Percentiles rank a stretch among this genome's conserved stretches.
Evolutionary conservation across 2,329 filamentous ascomycete genomes (phyloP).

Genomic region (Gaeumannomyces sp.): DNA sequence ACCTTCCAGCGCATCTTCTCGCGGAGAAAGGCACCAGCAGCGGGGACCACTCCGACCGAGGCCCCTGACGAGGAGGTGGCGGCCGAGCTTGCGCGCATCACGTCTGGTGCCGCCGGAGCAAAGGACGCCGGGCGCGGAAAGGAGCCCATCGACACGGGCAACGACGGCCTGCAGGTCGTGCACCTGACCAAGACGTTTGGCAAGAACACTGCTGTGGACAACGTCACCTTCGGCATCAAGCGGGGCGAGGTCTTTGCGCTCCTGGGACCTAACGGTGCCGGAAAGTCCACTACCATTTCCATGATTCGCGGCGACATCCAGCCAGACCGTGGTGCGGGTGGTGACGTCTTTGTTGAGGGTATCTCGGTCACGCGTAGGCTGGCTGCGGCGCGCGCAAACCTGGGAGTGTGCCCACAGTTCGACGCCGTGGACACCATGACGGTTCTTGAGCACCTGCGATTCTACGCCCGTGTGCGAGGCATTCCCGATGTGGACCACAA

Average conservation of each 20-base stretch:
- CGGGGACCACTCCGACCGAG: constrained; percentile 12
- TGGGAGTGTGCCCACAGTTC: constrained; percentile 89
- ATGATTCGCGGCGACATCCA: constrained; percentile 83
- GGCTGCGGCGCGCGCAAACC: constrained; percentile 63
- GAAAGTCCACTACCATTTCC: constrained; percentile 85
- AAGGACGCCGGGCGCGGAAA: not conserved
- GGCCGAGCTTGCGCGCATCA: constrained; percentile 53
- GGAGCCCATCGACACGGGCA: not conserved
- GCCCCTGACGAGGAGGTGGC: constrained; percentile 52
- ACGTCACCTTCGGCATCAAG: constrained; percentile 76
- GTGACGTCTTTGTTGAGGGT: constrained; percentile 75
- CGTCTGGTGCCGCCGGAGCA: constrained; percentile 17
- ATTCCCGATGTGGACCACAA: constrained; percentile 71
- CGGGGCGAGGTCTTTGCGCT: constrained; percentile 82
- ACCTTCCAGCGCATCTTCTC: constrained; percentile 39
- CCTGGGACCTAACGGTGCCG: constrained; percentile 84
- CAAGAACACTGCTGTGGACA: constrained; percentile 73
- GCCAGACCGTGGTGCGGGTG: constrained; percentile 50
- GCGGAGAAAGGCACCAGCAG: constrained; percentile 16
- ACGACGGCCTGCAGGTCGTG: constrained; percentile 68
- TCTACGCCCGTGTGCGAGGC: constrained; percentile 81
- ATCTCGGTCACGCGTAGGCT: constrained; percentile 68
- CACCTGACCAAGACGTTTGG: constrained; percentile 77
- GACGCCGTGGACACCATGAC: constrained; percentile 90
- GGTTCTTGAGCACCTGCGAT: constrained; percentile 75